A percentile compares a stretch with the other conserved stretches of the same genome.
Conservation (phyloP, 1,139 yeast genomes). For the Saccharomyces hybrid region DNA sequence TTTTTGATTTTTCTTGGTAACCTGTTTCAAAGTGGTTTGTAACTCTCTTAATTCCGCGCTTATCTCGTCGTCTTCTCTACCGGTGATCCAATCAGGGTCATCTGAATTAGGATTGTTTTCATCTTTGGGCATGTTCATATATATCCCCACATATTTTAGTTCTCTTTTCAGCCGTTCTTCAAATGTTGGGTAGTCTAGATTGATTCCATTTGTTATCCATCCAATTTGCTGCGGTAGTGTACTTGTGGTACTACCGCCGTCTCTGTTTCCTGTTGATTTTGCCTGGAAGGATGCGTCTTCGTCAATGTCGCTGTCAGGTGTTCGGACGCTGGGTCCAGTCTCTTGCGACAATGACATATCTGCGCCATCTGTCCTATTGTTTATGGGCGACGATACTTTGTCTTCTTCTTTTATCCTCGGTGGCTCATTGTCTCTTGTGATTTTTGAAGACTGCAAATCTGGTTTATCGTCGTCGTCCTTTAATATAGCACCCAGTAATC, state of each 20-base stretch:
- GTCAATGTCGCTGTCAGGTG: constrained; percentile 4
- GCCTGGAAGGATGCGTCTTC: constrained; percentile 4
- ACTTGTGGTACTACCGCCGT: constrained; percentile 29
- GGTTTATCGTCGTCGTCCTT: constrained; percentile 17
- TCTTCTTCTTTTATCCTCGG: not conserved
- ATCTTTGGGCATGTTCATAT: constrained; percentile 53
- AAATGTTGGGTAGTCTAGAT: constrained; percentile 65
- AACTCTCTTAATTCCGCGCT: constrained; percentile 72
- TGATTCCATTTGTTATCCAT: constrained; percentile 41
- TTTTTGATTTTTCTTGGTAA: constrained; percentile 56
- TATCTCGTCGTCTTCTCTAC: constrained; percentile 90
- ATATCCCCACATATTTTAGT: constrained; percentile 82
- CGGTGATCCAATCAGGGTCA: constrained; percentile 58
- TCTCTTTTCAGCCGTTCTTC: constrained; percentile 87
- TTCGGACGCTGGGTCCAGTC: constrained; percentile 7
- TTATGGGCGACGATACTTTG: constrained; percentile 2
- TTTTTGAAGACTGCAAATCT: constrained; percentile 22
- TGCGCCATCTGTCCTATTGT: constrained; percentile 15
- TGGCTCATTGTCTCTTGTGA: not conserved
- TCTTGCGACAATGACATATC: constrained; percentile 5
- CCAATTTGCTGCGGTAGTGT: constrained; percentile 40
- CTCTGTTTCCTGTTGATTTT: constrained; percentile 5
- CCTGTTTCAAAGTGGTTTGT: constrained; percentile 60
- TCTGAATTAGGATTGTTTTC: constrained; percentile 25
- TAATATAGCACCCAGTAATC: constrained; percentile 74